Percentiles rank a stretch among this genome's conserved stretches.
These are phyloP conservation scores for Trifolium fragiferum DNA, from an alignment of 306 rosid genomes.

Conservation along the genomic window DNA sequence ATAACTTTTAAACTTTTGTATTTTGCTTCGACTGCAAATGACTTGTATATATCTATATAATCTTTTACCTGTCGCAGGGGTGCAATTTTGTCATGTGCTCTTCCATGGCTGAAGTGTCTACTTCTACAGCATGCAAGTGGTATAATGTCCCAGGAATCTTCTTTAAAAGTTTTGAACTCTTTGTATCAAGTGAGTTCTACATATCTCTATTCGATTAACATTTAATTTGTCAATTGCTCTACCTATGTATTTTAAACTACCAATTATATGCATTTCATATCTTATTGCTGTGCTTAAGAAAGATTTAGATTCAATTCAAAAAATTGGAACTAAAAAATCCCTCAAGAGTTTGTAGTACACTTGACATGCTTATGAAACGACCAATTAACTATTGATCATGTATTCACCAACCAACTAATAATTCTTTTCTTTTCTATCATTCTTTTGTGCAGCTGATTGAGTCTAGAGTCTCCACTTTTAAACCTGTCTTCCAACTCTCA, in stretches of 20 bases:
- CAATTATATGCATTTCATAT: conserved; percentile 20
- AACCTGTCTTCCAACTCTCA: conserved; percentile 69
- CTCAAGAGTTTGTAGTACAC: conserved; percentile 2
- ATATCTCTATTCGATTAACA: conserved; percentile 14
- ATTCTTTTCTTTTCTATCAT: not conserved
- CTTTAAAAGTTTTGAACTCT: conserved; percentile 72
- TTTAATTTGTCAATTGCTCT: conserved; percentile 9
- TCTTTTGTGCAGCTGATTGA: conserved; percentile 67
- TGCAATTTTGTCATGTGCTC: conserved; percentile 76
- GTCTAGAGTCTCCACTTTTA: conserved; percentile 75
- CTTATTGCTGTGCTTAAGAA: not conserved
- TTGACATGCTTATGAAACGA: conserved; percentile 21
- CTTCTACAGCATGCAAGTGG: conserved; percentile 79
- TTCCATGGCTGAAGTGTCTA: conserved; percentile 76
- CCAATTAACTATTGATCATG: conserved; percentile 9
- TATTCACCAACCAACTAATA: conserved; percentile 11
- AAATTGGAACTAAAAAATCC: not conserved
- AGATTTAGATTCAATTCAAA: not conserved
- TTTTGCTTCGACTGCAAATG: not conserved
- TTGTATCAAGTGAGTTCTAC: conserved; percentile 68
- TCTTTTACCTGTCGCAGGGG: conserved; percentile 50
- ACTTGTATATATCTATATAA: not conserved
- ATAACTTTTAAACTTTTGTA: not conserved
- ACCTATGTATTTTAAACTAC: conserved; percentile 8
- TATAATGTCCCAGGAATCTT: conserved; percentile 80